Base-by-base conservation (phyloP, 2,329 filamentous ascomycete genomes). In the Pyrenochaeta sp. region DNA sequence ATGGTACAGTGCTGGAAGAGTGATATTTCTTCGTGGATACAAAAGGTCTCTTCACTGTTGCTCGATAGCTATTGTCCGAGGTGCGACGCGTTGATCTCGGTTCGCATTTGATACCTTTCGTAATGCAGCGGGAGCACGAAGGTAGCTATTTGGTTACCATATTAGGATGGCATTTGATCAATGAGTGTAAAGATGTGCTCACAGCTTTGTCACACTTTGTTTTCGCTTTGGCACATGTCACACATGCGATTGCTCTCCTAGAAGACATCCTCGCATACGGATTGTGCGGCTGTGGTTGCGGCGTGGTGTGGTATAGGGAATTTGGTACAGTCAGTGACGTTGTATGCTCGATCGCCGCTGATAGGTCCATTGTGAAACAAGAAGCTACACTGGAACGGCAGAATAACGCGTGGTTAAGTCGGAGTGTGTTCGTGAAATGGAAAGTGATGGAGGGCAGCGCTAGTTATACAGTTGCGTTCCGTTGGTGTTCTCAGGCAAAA, bases 151-250 rank as follows among this genome's bases (percentile, higher is more conserved):
- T 4, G 10, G 29, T n/a, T 11, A 30, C 23, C 27, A 36, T 20
- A 31, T 48, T 1, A 50, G 44, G 36, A 17, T 45, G 40, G 23
- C n/a, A 5, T 12, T 12, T 30, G 14, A 18, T n/a, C 17, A 3
- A 30, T 29, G n/a, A 0, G 23, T 9, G 12, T 23, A 12, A 27
- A 29, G 12, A 2, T 27, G 9, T 14, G 54, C 70, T 49, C 54
- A 74, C 72, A 51, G 63, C 64, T 61, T 74, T 75, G 48, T 75
- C 71, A 50, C 73, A 75, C 58, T 74, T 72, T 7, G 73, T 74
- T 57, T 75, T 75, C 40, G 73, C 73, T 56, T 74, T 75, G 21
- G 73, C 73, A 53, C 73, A 75, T 51, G 72, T 72, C 3, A 73
- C 73, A 59, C 73, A 75, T 44, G 73, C 71, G 47, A 75, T 75